These are phyloP conservation scores for Cryptosporidium andersoni DNA, from an alignment of 169 alveolate genomes.

Conservation along the genomic window DNA sequence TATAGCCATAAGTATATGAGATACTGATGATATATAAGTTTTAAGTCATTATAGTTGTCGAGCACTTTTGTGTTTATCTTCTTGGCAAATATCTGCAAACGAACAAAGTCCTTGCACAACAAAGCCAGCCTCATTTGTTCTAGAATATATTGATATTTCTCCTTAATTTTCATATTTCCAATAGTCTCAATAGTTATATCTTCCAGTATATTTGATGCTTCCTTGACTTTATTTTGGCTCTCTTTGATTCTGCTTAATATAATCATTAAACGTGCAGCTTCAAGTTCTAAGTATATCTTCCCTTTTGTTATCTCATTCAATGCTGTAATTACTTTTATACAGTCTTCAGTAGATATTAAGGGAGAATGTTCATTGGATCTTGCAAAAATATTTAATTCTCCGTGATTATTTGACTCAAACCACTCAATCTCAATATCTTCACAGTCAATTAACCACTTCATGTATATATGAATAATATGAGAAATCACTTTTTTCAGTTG, in stretches of 20 bases:
- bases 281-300: constrained; percentile 79
- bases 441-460: constrained; percentile 9
- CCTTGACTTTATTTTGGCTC: constrained; percentile 73
- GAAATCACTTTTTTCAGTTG: constrained; percentile 75
- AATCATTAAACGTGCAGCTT: constrained; percentile 76
- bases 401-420: neutral
- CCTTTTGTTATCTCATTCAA: constrained; percentile 68
- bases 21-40: constrained; percentile 46
- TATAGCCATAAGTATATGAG: constrained; percentile 47
- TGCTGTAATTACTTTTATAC: constrained; percentile 41
- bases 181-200: constrained; percentile 77
- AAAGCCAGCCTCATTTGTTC: constrained; percentile 78
- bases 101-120: constrained; percentile 55
- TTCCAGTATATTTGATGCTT: constrained; percentile 75
- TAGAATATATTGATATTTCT: constrained; percentile 77
- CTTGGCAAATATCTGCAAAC: constrained; percentile 66
- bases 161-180: constrained; percentile 78
- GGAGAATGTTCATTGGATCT: neutral
- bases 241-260: constrained; percentile 75
- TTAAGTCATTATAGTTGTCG: constrained; percentile 21
- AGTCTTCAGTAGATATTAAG: constrained; percentile 24
- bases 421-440: neutral
- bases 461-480: constrained; percentile 21
- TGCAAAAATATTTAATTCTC: neutral
- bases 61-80: constrained; percentile 48